A percentile compares a stretch with the other conserved stretches of the same genome.
Conservation (phyloP, 371 early-diverging fungal genomes). For the Lichtheimia ornata region DNA sequence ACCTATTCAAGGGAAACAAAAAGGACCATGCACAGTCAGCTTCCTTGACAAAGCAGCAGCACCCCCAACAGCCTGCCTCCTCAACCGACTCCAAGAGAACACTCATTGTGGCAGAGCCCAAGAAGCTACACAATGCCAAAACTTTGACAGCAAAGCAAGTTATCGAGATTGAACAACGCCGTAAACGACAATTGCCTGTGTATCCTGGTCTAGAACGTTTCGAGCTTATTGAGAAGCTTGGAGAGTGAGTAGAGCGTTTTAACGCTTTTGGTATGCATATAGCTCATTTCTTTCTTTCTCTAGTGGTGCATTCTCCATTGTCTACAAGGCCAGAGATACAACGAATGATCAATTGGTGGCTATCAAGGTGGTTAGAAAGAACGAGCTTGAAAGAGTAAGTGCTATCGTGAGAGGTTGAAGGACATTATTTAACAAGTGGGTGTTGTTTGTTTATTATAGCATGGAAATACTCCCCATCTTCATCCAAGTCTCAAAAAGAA, state of each 20-base stretch:
- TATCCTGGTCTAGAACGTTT: conserved; percentile 66
- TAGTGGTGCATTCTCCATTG: conserved; percentile 85
- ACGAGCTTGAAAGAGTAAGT: conserved; percentile 56
- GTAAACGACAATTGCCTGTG: conserved; percentile 38
- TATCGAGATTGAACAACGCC: conserved; percentile 37
- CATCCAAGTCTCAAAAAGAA: conserved; percentile 19
- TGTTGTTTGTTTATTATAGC: conserved; percentile 20
- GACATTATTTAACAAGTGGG: neutral
- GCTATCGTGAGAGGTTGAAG: neutral
- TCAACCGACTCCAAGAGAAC: conserved; percentile 4
- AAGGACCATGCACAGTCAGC: neutral
- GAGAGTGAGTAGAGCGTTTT: conserved; percentile 57
- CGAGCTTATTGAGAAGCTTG: conserved; percentile 62
- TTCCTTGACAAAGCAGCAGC: neutral
- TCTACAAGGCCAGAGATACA: conserved; percentile 70
- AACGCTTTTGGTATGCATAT: neutral
- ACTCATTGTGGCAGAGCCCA: conserved; percentile 1
- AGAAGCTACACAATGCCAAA: conserved; percentile 8
- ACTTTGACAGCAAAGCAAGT: conserved; percentile 27
- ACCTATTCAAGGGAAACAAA: conserved; percentile 16
- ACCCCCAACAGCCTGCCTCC: neutral
- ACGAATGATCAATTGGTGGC: conserved; percentile 69
- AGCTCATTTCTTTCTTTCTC: neutral
- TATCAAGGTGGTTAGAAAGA: conserved; percentile 77
- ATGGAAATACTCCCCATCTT: conserved; percentile 9